Evolutionary conservation across 257 asterid species (phyloP), one percentile per base, ranked within the genome.

Genomic region (Linderniella brevidens): DNA sequence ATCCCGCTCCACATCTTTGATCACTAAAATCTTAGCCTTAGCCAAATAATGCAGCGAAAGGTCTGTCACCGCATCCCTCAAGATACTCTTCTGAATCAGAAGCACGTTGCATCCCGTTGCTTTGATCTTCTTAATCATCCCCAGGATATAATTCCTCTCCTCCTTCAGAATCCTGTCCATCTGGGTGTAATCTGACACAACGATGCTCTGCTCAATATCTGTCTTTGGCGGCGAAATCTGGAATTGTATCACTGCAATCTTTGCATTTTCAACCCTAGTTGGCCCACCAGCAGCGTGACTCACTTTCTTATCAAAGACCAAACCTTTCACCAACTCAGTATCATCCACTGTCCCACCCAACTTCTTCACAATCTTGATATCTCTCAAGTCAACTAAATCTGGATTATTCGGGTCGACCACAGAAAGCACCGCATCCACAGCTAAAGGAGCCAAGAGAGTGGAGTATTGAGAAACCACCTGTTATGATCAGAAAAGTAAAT

Each of bases 81-180:
- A 61, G 65, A 90, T 90, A 64, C 99, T 90, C 81, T 90, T 90
- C 74, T 90, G 99, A 69, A 90, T 85, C 84, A 90, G 62, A 71
- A 90, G 51, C 19, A 90, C 99, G 13, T 90, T 90, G 42, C 99
- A 90, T 8, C 94, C 94, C 0, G 99, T 70, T 3, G 92, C 88
- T 69, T 68, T 90, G 41, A 90, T 85, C 80, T 90, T 90, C 78
- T 90, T 90, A 68, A 90, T 82, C 86, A 90, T 90, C 40, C 96
- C 80, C 61, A 90, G 44, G 37, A 90, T 85, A 48, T 79, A 90
- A 56, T 85, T 90, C 50, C 99, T 90, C 71, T 90, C 99, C 73
- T 90, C 96, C 73, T 90, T 90, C 79, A 90, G 62, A 54, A 90
- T 85, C 70, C 99, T 82, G 64, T 90, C 99, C 94, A 90, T 85